These are phyloP conservation scores for Iris macrosiphon DNA, from an alignment of 106 monocot genomes.

Conservation along the genomic window DNA sequence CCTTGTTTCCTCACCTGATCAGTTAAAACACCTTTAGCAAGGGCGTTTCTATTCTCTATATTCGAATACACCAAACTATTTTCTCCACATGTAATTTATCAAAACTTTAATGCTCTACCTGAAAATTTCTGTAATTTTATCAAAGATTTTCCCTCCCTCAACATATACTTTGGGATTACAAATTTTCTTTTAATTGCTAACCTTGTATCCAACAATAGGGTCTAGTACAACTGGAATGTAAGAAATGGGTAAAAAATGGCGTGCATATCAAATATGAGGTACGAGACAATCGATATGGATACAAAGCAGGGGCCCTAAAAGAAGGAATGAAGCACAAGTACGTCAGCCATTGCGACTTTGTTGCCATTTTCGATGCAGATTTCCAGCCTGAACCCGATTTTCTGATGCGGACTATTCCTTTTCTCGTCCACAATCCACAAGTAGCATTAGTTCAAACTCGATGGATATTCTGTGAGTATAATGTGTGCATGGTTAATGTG, in stretches of 20 bases:
- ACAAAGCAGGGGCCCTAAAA: constrained; percentile 80
- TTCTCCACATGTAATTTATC: too few species aligned
- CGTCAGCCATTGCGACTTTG: constrained; percentile 60
- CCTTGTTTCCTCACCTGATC: too few species aligned
- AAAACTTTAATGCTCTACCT: too few species aligned
- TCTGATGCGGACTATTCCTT: constrained; percentile 40
- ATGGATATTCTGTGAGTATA: constrained; percentile 62
- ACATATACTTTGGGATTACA: too few species aligned
- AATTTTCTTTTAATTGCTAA: too few species aligned
- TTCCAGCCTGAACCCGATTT: constrained; percentile 73
- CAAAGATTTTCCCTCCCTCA: too few species aligned
- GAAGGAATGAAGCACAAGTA: constrained; percentile 57
- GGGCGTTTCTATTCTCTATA: too few species aligned
- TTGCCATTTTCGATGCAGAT: constrained; percentile 80
- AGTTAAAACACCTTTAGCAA: too few species aligned
- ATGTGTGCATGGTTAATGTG: background rate
- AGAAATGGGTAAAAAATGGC: constrained; percentile 52
- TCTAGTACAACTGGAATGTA: constrained; percentile 63
- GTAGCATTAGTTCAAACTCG: constrained; percentile 64
- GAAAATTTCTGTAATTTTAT: too few species aligned
- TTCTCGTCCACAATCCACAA: constrained; percentile 51
- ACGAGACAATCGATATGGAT: constrained; percentile 58
- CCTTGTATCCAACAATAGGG: constrained; percentile 15
- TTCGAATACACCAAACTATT: too few species aligned
- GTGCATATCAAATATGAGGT: constrained; percentile 59